A percentile compares a stretch with the other conserved stretches of the same genome.
Conservation (phyloP, 176 grass and related monocot species). For the Poa pratensis region DNA sequence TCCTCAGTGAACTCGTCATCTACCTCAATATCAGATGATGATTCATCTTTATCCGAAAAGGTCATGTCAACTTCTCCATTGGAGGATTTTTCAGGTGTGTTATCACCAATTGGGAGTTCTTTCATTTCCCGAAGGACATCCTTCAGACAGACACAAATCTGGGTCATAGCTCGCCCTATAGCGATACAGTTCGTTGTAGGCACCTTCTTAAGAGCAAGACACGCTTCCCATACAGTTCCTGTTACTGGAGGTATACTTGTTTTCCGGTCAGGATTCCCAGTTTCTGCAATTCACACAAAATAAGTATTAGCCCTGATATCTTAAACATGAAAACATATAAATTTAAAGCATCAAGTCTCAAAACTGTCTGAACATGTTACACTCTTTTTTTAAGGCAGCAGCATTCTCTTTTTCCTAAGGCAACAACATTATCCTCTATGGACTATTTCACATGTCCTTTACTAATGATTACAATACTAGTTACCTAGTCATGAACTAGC, state of each 20-base stretch:
- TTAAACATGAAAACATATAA: background rate
- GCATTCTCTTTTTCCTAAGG: too few relatives aligned
- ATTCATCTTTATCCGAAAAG: slow-evolving; percentile 67
- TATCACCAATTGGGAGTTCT: slow-evolving; percentile 61
- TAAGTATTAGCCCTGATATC: background rate
- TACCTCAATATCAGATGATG: slow-evolving; percentile 55
- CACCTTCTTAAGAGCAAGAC: slow-evolving; percentile 80
- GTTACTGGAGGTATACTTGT: slow-evolving; percentile 62
- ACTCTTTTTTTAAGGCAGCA: too few relatives aligned
- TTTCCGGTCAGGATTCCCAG: slow-evolving; percentile 51
- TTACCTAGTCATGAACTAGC: slow-evolving; percentile 1
- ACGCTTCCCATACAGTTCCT: slow-evolving; percentile 87
- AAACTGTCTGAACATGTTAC: background rate
- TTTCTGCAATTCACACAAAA: slow-evolving; percentile 54
- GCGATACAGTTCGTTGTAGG: slow-evolving; percentile 74
- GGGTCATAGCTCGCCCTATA: slow-evolving; percentile 79
- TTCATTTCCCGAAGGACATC: slow-evolving; percentile 91
- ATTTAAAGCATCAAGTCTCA: background rate
- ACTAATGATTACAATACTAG: background rate
- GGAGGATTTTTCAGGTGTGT: slow-evolving; percentile 45
- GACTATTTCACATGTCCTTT: slow-evolving; percentile 15
- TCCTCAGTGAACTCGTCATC: slow-evolving; percentile 72
- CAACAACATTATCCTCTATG: background rate
- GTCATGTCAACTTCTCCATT: slow-evolving; percentile 40
- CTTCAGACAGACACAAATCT: slow-evolving; percentile 75